Evolutionary conservation across 1,284 basidiomycete genomes (phyloP), one percentile per base, ranked within the genome.

Genomic region (Papiliotrema terrestris): DNA sequence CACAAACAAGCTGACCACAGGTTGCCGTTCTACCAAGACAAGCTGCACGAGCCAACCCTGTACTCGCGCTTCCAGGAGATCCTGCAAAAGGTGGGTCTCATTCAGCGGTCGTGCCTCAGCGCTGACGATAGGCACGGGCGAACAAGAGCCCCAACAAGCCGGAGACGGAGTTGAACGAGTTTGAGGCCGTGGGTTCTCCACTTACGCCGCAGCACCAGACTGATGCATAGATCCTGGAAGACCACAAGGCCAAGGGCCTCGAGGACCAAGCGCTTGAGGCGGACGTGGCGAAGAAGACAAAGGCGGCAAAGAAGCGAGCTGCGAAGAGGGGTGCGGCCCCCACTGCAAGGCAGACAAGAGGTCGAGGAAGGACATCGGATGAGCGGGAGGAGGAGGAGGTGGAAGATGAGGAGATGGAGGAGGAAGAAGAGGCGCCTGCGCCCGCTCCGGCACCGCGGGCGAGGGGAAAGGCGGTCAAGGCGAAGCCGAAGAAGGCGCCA

Each of bases 91-190:
- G 85, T 82, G 29, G 46, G 77, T 60, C 29, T 13, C 20, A 14
- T 19, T 19, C 23, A 8, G 29, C 25, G 25, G 15, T 46, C 23
- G 15, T 20, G 32, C 51, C 5, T 32, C 29, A 45, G 43, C 29
- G 23, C 15, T 47, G 29, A 52, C 29, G 17, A 17, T 59, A 88
- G 87, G 88, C 89, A 43, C 82, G 89, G 19, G 78, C 82, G 32
- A 93, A 92, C 77, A 95, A 93, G 77, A 86, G 84, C n/a, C 82
- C 86, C 52, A 90, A 88, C 72, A 94, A 94, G 74, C 88, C 89
- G 13, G 91, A 93, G 64, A 83, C 85, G n/a, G 51, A 57, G 36
- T 45, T 65, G 29, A 62, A 54, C 26, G 56, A 51, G 32, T 58
- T 58, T 37, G 56, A 61, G 50, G 59, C 57, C 14, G 49, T 66